Percentiles rank a stretch among this genome's conserved stretches.
These are phyloP conservation scores for Solanum rostratum DNA, from an alignment of 257 asterid genomes.

Conservation along the genomic window DNA sequence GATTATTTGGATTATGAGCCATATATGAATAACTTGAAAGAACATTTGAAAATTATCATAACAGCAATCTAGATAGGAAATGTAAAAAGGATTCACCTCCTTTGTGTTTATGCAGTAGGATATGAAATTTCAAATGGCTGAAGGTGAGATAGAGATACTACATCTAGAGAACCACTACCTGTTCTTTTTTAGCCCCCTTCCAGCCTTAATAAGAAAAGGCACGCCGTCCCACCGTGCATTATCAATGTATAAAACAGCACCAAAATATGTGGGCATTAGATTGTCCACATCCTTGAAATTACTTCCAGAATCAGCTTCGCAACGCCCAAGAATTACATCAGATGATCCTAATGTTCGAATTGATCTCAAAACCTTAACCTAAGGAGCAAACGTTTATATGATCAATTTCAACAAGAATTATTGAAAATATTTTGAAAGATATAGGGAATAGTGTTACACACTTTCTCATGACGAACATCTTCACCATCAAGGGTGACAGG, in stretches of 20 bases:
- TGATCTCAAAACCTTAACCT: conserved; percentile 45
- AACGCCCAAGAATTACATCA: conserved; percentile 30
- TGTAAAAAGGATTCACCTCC: not conserved
- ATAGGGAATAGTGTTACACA: not conserved
- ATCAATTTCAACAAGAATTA: not conserved
- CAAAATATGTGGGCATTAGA: conserved; percentile 27
- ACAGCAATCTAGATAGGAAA: not conserved
- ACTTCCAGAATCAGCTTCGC: conserved; percentile 4
- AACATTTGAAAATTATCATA: not conserved
- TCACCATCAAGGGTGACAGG: conserved; percentile 37
- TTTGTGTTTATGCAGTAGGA: not conserved
- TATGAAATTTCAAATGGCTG: not conserved
- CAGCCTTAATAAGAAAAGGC: conserved; percentile 41
- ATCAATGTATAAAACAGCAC: conserved; percentile 34
- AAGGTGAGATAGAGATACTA: not conserved
- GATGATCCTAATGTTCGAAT: conserved; percentile 29
- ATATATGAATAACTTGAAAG: not conserved
- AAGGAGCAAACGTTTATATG: not conserved
- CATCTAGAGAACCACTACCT: conserved; percentile 13
- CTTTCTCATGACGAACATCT: conserved; percentile 46
- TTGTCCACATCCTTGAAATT: conserved; percentile 1
- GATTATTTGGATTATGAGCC: not conserved
- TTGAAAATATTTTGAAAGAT: not conserved
- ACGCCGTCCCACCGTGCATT: conserved; percentile 52
- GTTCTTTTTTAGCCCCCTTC: conserved; percentile 27